These are phyloP conservation scores for Brassica nigra DNA, from an alignment of 345 rosid species.

Conservation along the genomic window DNA sequence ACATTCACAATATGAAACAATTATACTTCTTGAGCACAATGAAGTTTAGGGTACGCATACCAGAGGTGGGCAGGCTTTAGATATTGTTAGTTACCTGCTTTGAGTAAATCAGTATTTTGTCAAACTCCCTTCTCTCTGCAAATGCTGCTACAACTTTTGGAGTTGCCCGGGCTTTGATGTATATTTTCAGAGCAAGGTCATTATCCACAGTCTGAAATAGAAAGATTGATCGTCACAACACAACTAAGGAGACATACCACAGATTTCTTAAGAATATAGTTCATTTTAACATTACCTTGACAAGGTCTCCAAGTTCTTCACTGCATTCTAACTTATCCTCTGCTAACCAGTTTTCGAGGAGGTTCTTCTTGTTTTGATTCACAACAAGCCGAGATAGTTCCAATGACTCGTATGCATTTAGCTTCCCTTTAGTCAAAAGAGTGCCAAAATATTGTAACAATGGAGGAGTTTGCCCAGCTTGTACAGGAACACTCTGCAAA, in stretches of 20 bases:
- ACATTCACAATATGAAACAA: conserved; percentile 34
- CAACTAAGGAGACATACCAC: conserved; percentile 8
- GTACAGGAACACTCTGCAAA: conserved; percentile 97
- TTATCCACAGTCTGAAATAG: conserved; percentile 92
- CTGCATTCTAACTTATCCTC: conserved; percentile 99
- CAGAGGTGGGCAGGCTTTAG: neutral
- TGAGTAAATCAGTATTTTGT: conserved; percentile 92
- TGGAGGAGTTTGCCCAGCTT: conserved; percentile 99
- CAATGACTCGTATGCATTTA: conserved; percentile 93
- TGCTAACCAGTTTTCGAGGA: conserved; percentile 98
- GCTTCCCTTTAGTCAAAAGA: conserved; percentile 97
- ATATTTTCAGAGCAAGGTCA: conserved; percentile 97
- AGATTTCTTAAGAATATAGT: neutral
- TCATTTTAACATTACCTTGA: conserved; percentile 64
- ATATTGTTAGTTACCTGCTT: conserved; percentile 67
- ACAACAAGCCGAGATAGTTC: conserved; percentile 98
- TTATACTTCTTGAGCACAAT: conserved; percentile 16
- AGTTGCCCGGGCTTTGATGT: conserved; percentile 98
- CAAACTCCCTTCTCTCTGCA: conserved; percentile 99
- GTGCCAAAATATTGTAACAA: conserved; percentile 98
- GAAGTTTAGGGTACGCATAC: conserved; percentile 12
- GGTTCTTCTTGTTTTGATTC: conserved; percentile 98
- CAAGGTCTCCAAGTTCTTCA: conserved; percentile 99
- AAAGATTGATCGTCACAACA: conserved; percentile 13
- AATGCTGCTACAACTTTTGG: conserved; percentile 99